Evolutionary conservation across 352 stramenopile species (phyloP), one percentile per base, ranked within the genome.

Genomic region (Hyaloperonospora brassicae): DNA sequence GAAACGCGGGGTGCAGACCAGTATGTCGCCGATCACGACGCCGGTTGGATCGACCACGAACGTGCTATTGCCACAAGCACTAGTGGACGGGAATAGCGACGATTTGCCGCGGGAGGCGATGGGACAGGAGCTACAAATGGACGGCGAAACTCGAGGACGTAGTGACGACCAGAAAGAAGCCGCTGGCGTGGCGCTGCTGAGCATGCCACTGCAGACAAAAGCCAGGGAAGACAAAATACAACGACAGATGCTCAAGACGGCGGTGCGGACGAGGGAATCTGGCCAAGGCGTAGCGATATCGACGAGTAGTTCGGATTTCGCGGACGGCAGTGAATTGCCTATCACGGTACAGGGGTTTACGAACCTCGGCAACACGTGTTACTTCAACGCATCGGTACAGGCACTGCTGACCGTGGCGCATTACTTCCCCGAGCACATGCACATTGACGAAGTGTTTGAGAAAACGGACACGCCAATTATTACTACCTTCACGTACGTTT

Each of bases 351-450:
- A 86, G 17, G 80, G 80, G 0, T 83, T 90, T 53, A 86, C 72
- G 40, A 97, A 97, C 57, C 45, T 97, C n/a, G 90, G 90, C 49
- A 97, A 97, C 60, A 97, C 90, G 44, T 97, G 90, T 73, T 97
- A 96, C 61, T 95, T 97, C 58, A 96, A 96, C 52, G 79, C 88
- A 1, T 75, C 77, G 9, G 76, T 93, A 38, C 88, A 97, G 62
- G 91, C 84, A 50, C 69, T 99, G 23, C 79, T 86, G 5, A 93
- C 97, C 39, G 97, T 89, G 2, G 72, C 83, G 43, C 79, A 87
- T 52, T 86, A 73, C 50, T 86, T 82, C 45, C 76, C 76, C 5
- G 69, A 79, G 50, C 63, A 77, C 38, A 61, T 70, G 41, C 62
- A 82, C 45, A 64, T 72, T 43, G 59, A 80, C 2, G 71, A 80